Base-by-base conservation (phyloP, 371 early-diverging fungal genomes). In the Neoconidiobolus thromboides region DNA sequence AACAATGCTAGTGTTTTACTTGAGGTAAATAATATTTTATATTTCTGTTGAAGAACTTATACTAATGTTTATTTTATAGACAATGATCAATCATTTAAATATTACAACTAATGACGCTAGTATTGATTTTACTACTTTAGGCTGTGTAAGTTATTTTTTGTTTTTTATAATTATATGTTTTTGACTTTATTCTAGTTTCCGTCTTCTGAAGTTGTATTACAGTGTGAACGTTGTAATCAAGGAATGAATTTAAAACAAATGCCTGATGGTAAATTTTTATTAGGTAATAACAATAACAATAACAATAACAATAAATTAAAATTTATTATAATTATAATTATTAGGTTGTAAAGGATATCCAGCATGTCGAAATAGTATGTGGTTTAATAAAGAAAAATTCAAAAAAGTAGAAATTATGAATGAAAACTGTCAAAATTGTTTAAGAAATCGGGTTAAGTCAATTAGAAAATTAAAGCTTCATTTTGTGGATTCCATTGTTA, bases 1-100 rank as follows among this genome's bases (percentile, higher is more conserved):
- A 42, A 62, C 1, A 77, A 82, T 26, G 67, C 76, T 6, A 54
- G 64, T 1, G 68, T 64, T 41, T 65, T 90, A 3, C 69, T 74
- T 38, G 48, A 56, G 57, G 63, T 69, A 1, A 62, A 62, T 40
- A 65, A 73, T 49, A 26, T 26, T 26, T 26, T 71, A 76, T 62
- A 7, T 52, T 52, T 7, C 2, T 3, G 14, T 52, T 2, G 38
- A 52, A 37, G 37, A n/a, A 5, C 15, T 15, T 44, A 47, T 43
- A 7, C 3, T 10, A 5, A 6, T 47, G n/a, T n/a, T 14, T 58
- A 38, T 14, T 48, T 48, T 58, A 5, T 40, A 58, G 48, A 3
- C 15, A 14, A 4, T 58, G 9, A 40, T 37, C 37, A 44, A 58
- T 14, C 14, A 40, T 7, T 43, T 55, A 15, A 5, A 14, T 36